Conservation (phyloP, 139 green algal species). For the Chara braunii region DNA sequence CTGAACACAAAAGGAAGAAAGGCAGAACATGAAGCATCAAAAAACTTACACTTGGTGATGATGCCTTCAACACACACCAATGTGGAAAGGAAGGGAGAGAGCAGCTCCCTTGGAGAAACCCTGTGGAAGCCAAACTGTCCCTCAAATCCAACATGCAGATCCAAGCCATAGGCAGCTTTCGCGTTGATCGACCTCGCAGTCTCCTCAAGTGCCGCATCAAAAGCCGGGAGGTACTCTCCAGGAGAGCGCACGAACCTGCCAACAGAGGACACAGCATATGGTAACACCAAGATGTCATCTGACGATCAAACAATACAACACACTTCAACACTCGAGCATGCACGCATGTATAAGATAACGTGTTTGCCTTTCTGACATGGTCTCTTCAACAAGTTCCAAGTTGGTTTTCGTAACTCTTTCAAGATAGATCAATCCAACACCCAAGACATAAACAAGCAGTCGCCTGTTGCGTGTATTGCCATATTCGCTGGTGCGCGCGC, state of each 20-base stretch:
- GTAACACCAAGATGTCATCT: not conserved
- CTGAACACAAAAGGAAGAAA: not conserved
- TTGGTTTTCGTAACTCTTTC: not conserved
- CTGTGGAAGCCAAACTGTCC: constrained; percentile 83
- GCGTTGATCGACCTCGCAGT: constrained; percentile 42
- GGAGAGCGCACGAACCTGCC: constrained; percentile 60
- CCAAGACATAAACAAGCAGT: no score
- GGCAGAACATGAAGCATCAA: not conserved
- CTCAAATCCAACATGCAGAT: constrained; percentile 66
- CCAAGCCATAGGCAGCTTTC: constrained; percentile 38
- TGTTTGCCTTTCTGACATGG: not conserved
- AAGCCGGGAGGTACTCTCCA: constrained; percentile 64
- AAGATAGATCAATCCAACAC: not conserved
- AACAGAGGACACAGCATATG: not conserved
- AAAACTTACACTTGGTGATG: constrained; percentile 70
- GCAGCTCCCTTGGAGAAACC: constrained; percentile 76
- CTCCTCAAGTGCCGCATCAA: constrained; percentile 82
- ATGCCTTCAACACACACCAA: constrained; percentile 90
- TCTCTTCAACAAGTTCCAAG: not conserved
- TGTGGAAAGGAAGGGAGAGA: constrained; percentile 63
- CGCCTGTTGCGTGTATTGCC: no score
- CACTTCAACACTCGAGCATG: not conserved
- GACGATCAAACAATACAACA: not conserved
- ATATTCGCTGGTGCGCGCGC: no score
- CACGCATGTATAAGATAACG: constrained; percentile 10